Evolutionary conservation across 441 rosid genomes (phyloP), one percentile per base, ranked within the genome.

Genomic region (Bocquillonia castaneifolia): DNA sequence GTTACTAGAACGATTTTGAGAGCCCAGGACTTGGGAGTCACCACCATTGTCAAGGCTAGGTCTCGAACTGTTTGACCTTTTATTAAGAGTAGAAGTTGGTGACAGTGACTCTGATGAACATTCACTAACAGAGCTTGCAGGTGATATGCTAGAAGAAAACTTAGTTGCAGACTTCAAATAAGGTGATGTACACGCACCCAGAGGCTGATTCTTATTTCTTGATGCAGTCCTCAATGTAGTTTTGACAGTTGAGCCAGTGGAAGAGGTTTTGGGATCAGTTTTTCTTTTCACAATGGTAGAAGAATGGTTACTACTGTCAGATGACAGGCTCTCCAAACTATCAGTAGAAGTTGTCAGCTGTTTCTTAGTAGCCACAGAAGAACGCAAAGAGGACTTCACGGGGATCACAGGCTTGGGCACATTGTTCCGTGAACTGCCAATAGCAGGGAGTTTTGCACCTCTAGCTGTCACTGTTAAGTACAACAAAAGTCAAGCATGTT

Each of bases 111-210:
- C 88, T 31, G 82, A 78, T 66, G 98, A 86, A 90, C 88, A 79
- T 76, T 94, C 96, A 80, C 88, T 84, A 72, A 83, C 76, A 77
- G 97, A 80, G 84, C 91, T 90, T 74, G 88, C 73, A 67, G 90
- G 82, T 68, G 88, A 88, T 74, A 72, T 73, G 75, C 68, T 83
- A 51, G 92, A 78, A 63, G 92, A 81, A 20, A 69, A 78, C 77
- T 79, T 90, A 66, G 77, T 66, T 23, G 72, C 71, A 76, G 87
- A 77, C 73, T 69, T 80, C 76, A 85, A 63, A 78, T 63, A 39
- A 69, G 87, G 74, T 53, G 88, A 74, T 69, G 76, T 59, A 67
- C 70, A 76, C 23, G 88, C 68, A 63, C 57, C 70, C 47, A 72
- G 72, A 36, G 88, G 57, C 72, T 74, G 82, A 63, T 23, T 66